Base-by-base conservation (phyloP, 306 rosid genomes). In the Cucurbita ficifolia region DNA sequence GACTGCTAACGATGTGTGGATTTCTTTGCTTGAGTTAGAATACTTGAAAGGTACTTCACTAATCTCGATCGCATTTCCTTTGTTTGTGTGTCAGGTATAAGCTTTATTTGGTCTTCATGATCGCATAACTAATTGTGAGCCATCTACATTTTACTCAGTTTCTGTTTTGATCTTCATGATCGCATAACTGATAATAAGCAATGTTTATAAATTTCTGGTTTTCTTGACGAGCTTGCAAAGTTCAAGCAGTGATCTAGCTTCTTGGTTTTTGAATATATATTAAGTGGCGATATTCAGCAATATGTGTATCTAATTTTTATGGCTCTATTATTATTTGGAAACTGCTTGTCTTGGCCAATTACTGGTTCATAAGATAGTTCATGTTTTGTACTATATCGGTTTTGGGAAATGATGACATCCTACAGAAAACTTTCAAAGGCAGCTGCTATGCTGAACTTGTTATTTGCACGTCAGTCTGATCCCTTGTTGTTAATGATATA, bases 11-110 rank as follows among this genome's bases (percentile, higher is more conserved):
- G 89, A 73, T 36, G 18, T 89, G 16, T 78, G 86, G 55, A 81
- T 90, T 40, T 94, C 98, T 46, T 88, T 96, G 50, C 85, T 90
- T 33, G 98, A 90, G 79, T 48, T 86, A 8, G 88, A 94, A 40
- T 84, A 92, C 35, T 64, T 94, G n/a, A 86, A 82, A 70, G 88
- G 96, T 89, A 36, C 14, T 48, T 48, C 6, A 10, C 12, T 10
- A 11, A 46, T 46, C 50, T 46, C 5, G 16, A 11, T 46, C 10
- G 12, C 4, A 0, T 11, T 46, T 46, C 12, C 14, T 46, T 46
- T 46, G 50, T 46, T 11, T 46, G 50, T 46, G 16, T 46, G 50
- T 46, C 14, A 3, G 50, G 29, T 24, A 24, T 24, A 24, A 1
- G 29, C 29, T 24, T 24, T 24, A 2, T 24, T 24, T 24, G 29